Evolutionary conservation across 495 filamentous ascomycete species (phyloP).

Genomic region (Tricharina praecox): DNA sequence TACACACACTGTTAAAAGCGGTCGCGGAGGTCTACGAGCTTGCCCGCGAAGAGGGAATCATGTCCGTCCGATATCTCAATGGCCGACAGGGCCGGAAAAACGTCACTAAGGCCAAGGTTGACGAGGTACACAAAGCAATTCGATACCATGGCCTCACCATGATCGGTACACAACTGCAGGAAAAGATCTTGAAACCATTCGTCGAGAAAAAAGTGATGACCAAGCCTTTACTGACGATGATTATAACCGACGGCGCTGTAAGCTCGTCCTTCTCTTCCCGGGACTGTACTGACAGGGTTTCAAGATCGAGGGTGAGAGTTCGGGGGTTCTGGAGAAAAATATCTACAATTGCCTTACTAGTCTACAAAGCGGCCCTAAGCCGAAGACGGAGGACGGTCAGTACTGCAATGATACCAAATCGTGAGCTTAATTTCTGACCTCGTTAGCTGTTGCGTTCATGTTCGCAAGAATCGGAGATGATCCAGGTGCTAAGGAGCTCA

Average conservation of each 20-base stretch:
- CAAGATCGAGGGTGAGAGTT: conserved; percentile 45
- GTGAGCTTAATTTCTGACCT: conserved; percentile 12
- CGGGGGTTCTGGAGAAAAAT: conserved; percentile 36
- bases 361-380: conserved; percentile 13
- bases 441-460: conserved; percentile 41
- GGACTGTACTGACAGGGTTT: background rate
- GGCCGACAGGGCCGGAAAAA: conserved; percentile 34
- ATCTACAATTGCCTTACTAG: conserved; percentile 38
- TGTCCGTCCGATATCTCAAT: conserved; percentile 49
- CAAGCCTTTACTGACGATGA: conserved; percentile 7
- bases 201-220: background rate
- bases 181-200: background rate
- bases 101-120: conserved; percentile 35
- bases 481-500: conserved; percentile 41
- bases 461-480: conserved; percentile 57
- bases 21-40: conserved; percentile 44
- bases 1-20: conserved; percentile 39
- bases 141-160: conserved; percentile 31
- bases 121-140: conserved; percentile 36
- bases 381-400: background rate
- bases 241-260: conserved; percentile 9
- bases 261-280: background rate
- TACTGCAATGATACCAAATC: no score
- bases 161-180: conserved; percentile 6
- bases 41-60: conserved; percentile 49